Evolutionary conservation across 2,329 filamentous ascomycete species (phyloP), one percentile per base, ranked within the genome.

Genomic region (Tolypocladium nubicola): DNA sequence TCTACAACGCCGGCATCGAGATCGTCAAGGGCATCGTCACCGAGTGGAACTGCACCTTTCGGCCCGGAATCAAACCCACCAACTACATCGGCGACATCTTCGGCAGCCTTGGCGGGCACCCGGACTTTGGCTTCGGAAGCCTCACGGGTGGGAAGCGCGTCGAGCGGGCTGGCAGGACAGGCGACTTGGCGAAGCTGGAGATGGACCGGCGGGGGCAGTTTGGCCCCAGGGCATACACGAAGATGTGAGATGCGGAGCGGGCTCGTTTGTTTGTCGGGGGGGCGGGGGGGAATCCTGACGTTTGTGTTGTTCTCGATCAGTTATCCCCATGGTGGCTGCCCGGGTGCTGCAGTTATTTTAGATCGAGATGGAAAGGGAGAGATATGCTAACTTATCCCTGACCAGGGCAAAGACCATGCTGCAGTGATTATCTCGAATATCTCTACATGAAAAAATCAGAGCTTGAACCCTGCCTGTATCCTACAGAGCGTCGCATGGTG

Each of bases 41-140:
- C 0, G 77, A 73, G 4, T 90, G 87, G 87, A 72, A 84, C 45
- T 67, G 67, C 16, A 83, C 73, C 0, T 90, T 85, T 62, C 70
- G 74, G 40, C 61, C 66, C 1, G 87, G 87, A 3, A 70, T 90
- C 43, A 67, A 73, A 59, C 72, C 85, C 0, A 72, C 67, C 1
- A 89, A 89, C 64, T 90, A 90, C 63, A 72, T 89, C 41, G 86
- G 86, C 7, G 86, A 89, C 65, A 85, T 90, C 56, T 85, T 89
- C 62, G 87, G 85, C 16, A 85, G 80, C 11, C 71, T 90, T 4
- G 86, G 85, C 1, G 86, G 85, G 1, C 67, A 71, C 45, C 85
- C 86, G 0, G 83, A 87, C 66, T 89, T 88, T 68, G 86, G 86
- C 0, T 77, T 78, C 0, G 79, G 79, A 1, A 79, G 75, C 59